These are phyloP conservation scores for Apophysomyces elegans DNA, from an alignment of 371 early-diverging fungal genomes.

Conservation along the genomic window DNA sequence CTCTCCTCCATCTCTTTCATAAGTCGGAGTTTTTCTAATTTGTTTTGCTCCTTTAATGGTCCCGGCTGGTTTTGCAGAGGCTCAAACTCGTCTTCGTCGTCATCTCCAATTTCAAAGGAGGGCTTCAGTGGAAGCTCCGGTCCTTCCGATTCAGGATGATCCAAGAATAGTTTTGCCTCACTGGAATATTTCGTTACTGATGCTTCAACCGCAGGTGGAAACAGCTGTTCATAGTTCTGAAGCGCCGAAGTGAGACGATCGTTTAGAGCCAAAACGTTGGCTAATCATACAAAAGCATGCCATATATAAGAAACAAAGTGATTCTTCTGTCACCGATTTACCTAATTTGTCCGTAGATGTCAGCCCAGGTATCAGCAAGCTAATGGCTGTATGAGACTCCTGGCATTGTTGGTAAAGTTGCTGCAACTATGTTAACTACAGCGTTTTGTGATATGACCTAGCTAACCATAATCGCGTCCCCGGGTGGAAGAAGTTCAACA, in stretches of 20 bases:
- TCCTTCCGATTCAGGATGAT: constrained; percentile 1
- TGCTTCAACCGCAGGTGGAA: constrained; percentile 1
- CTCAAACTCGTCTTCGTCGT: constrained; percentile 52
- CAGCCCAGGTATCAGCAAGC: constrained; percentile 35
- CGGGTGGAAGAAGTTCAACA: constrained; percentile 19
- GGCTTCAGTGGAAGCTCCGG: constrained; percentile 18
- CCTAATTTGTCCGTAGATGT: constrained; percentile 45
- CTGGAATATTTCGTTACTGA: neutral
- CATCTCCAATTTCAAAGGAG: constrained; percentile 60
- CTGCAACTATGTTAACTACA: constrained; percentile 17
- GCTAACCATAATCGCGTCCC: constrained; percentile 30
- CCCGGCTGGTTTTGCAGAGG: constrained; percentile 16
- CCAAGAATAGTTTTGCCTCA: constrained; percentile 5
- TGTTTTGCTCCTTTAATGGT: neutral
- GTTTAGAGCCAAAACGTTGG: constrained; percentile 35
- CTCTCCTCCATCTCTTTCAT: neutral
- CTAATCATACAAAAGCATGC: constrained; percentile 18
- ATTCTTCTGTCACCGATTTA: constrained; percentile 17
- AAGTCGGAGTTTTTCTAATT: constrained; percentile 11
- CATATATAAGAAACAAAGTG: neutral
- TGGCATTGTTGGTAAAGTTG: constrained; percentile 48
- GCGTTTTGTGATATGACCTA: neutral
- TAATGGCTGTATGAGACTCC: constrained; percentile 34
- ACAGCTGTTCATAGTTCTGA: constrained; percentile 24
- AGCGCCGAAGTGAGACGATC: constrained; percentile 41